phyloP scores from a whole-genome alignment of 129 eudicot species.

The Flaveria brownii region DNA sequence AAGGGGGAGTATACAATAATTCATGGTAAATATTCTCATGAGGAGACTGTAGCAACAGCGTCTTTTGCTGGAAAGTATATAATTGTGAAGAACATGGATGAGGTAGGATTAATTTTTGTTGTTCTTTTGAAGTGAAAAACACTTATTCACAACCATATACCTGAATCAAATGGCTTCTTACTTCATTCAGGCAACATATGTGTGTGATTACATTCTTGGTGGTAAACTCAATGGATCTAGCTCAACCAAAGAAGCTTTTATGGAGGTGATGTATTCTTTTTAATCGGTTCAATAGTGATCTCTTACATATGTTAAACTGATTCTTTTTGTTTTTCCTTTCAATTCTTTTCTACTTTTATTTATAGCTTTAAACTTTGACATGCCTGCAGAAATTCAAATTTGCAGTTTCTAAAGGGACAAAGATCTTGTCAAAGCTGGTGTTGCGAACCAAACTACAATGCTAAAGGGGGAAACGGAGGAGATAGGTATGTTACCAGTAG shows the following conservation, averaged over 20 bases:
- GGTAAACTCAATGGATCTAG: constrained; percentile 93
- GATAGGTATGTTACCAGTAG: constrained; percentile 55
- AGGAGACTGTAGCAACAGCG: constrained; percentile 94
- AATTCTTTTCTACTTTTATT: constrained; percentile 1
- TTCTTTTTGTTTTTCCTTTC: not conserved
- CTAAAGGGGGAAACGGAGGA: constrained; percentile 98
- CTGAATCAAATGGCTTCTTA: constrained; percentile 6
- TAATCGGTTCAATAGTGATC: not conserved
- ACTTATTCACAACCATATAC: constrained; percentile 6
- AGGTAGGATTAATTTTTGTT: constrained; percentile 45
- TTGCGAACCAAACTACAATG: constrained; percentile 99
- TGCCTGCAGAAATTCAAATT: constrained; percentile 77
- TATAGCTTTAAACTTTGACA: constrained; percentile 19
- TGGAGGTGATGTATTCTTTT: constrained; percentile 49
- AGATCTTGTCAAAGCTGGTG: constrained; percentile 79
- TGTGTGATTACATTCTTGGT: constrained; percentile 95
- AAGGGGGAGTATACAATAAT: constrained; percentile 85
- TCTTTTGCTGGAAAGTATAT: constrained; percentile 91
- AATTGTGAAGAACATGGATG: constrained; percentile 82
- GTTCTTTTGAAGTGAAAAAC: constrained; percentile 5
- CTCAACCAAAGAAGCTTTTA: constrained; percentile 84
- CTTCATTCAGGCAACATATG: constrained; percentile 69
- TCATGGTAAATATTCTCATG: constrained; percentile 88
- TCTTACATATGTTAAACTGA: not conserved
- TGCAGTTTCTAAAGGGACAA: constrained; percentile 77